Evolutionary conservation across 768 basidiomycete species (phyloP).

Genomic region (Galerina marginata): DNA sequence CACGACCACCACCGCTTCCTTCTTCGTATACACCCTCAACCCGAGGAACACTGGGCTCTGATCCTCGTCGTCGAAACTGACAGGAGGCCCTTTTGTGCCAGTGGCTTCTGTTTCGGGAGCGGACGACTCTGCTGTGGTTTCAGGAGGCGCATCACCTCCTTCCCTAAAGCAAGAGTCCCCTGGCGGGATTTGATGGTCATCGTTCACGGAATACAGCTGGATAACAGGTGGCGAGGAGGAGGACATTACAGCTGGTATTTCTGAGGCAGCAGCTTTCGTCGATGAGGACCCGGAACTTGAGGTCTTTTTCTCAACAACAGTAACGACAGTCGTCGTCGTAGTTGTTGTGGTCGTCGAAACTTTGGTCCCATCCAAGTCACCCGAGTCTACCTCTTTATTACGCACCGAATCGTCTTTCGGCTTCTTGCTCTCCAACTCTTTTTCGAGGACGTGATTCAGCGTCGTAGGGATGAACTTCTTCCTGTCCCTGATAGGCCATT

Average conservation of each 20-base stretch:
- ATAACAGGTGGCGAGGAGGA: too few species aligned
- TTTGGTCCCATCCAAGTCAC: neutral
- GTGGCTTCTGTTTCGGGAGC: neutral
- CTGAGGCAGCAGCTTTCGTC: too few species aligned
- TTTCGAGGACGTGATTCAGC: neutral
- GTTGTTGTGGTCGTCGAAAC: conserved; percentile 4
- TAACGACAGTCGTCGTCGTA: conserved; percentile 1
- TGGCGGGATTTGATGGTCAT: neutral
- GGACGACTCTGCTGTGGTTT: neutral
- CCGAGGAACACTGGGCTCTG: conserved; percentile 36
- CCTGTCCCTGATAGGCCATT: neutral
- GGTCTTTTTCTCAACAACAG: neutral
- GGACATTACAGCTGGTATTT: too few species aligned
- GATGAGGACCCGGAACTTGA: neutral
- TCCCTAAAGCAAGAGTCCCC: neutral
- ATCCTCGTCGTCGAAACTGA: conserved; percentile 21
- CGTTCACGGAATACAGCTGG: neutral
- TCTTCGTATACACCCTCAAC: conserved; percentile 46
- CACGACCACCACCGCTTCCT: conserved; percentile 33
- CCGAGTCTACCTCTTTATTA: neutral
- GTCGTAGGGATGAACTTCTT: conserved; percentile 5
- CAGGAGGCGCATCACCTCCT: neutral
- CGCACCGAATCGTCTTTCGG: neutral
- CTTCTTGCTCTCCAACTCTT: neutral
- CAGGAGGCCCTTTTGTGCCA: neutral